phyloP scores from a whole-genome alignment of 1,284 basidiomycete genomes.

The Rhodotorula sp. region DNA sequence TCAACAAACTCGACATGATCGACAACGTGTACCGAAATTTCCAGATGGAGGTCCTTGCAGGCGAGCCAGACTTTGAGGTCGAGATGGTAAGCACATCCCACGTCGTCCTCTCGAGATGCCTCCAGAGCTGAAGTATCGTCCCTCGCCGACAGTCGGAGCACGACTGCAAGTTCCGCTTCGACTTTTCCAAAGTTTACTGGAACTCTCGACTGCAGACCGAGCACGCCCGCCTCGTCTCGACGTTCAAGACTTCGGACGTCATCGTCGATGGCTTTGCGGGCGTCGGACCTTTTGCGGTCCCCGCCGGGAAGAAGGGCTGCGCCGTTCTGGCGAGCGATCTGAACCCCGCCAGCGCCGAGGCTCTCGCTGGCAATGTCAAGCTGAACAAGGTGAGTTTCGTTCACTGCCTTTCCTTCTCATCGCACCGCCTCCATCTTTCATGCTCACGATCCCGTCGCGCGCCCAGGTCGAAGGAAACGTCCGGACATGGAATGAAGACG shows the following conservation, averaged over 20 bases:
- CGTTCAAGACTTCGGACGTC: slow-evolving; percentile 65
- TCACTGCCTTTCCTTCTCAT: not conserved
- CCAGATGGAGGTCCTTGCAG: slow-evolving; percentile 94
- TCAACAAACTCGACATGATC: slow-evolving; percentile 91
- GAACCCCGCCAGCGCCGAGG: slow-evolving; percentile 82
- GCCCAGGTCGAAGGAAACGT: slow-evolving; percentile 67
- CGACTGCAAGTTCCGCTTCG: slow-evolving; percentile 83
- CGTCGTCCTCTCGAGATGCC: not conserved
- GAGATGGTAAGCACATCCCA: slow-evolving; percentile 62
- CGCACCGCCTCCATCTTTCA: not conserved
- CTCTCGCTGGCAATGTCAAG: slow-evolving; percentile 68
- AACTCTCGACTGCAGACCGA: slow-evolving; percentile 92
- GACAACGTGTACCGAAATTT: slow-evolving; percentile 88
- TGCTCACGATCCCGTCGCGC: not conserved
- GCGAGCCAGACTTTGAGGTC: slow-evolving; percentile 78
- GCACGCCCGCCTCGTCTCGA: slow-evolving; percentile 78
- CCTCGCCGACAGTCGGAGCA: slow-evolving; percentile 64
- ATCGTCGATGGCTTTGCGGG: slow-evolving; percentile 94
- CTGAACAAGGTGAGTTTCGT: slow-evolving; percentile 65
- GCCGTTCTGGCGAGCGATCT: slow-evolving; percentile 86
- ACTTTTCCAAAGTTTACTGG: slow-evolving; percentile 96
- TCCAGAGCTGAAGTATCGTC: not conserved
- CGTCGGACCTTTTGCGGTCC: slow-evolving; percentile 93
- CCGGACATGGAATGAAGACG: slow-evolving; percentile 73
- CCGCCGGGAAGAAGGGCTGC: slow-evolving; percentile 78